These are phyloP conservation scores for Dryas drummondii DNA, from an alignment of 306 rosid genomes.

Conservation along the genomic window DNA sequence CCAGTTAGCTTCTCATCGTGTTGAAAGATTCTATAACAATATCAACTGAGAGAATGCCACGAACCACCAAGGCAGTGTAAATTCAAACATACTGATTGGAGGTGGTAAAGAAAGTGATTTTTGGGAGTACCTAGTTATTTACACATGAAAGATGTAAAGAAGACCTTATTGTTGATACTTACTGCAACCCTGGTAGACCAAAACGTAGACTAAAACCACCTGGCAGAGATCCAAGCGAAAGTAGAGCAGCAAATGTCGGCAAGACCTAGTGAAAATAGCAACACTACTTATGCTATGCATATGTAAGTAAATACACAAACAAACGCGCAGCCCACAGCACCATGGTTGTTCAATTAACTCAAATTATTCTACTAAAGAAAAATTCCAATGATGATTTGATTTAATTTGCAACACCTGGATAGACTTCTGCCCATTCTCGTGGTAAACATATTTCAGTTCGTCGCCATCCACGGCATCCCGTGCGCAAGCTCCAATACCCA, in stretches of 20 bases:
- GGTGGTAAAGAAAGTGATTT: too few species aligned
- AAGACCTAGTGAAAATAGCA: slow-evolving; percentile 52
- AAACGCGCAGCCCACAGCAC: not conserved
- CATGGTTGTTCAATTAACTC: not conserved
- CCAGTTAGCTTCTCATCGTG: slow-evolving; percentile 2
- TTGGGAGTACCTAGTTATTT: not conserved
- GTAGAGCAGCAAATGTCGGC: slow-evolving; percentile 79
- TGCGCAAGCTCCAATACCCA: slow-evolving; percentile 83
- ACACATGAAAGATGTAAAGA: slow-evolving; percentile 11
- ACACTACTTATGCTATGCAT: not conserved
- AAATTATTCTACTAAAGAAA: not conserved
- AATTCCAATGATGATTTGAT: not conserved
- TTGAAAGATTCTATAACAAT: slow-evolving; percentile 5
- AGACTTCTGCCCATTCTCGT: slow-evolving; percentile 63
- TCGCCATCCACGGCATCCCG: slow-evolving; percentile 69
- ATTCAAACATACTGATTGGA: not conserved
- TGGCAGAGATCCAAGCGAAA: slow-evolving; percentile 35
- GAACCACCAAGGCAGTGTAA: slow-evolving; percentile 10
- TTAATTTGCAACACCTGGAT: slow-evolving; percentile 52
- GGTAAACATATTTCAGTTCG: slow-evolving; percentile 85
- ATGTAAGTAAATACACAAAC: slow-evolving; percentile 4
- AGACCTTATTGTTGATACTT: slow-evolving; percentile 41
- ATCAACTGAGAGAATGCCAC: slow-evolving; percentile 9
- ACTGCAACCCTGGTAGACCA: slow-evolving; percentile 71
- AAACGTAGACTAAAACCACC: slow-evolving; percentile 35